A percentile compares a stretch with the other conserved stretches of the same genome.
Conservation (phyloP, 495 filamentous ascomycete genomes). For the Evansstolkia leycettana region DNA sequence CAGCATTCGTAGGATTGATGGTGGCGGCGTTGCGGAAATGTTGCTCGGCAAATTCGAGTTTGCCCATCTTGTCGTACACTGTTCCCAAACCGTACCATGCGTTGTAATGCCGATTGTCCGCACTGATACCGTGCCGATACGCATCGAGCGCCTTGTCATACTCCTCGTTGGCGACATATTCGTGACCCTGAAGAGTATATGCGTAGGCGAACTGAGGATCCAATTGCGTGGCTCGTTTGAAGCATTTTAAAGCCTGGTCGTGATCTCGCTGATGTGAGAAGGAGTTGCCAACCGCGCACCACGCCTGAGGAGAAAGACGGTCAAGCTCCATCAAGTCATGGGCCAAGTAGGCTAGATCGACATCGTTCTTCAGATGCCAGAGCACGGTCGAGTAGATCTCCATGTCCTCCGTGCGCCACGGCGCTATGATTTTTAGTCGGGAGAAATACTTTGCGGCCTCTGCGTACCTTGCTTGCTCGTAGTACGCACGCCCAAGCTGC, state of each 20-base stretch:
- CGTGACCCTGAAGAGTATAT: constrained; percentile 90
- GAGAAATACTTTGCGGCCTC: constrained; percentile 80
- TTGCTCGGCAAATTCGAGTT: constrained; percentile 76
- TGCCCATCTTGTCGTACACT: constrained; percentile 90
- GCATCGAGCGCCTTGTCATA: constrained; percentile 84
- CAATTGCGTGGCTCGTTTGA: constrained; percentile 85
- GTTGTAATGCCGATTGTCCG: constrained; percentile 86
- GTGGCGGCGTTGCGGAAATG: constrained; percentile 77
- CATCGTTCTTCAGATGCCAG: constrained; percentile 88
- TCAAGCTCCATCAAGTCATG: constrained; percentile 80
- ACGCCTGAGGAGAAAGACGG: constrained; percentile 81
- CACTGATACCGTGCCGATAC: constrained; percentile 71
- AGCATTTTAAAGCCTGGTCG: constrained; percentile 87
- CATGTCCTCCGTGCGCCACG: constrained; percentile 80
- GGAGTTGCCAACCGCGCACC: constrained; percentile 91
- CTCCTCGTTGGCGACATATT: constrained; percentile 93
- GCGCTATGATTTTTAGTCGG: constrained; percentile 60
- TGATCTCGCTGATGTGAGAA: constrained; percentile 93
- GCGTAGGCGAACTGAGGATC: constrained; percentile 89
- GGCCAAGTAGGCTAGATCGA: constrained; percentile 80
- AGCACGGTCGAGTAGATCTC: constrained; percentile 95
- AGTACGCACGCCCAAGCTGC: constrained; percentile 78
- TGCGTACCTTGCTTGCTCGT: constrained; percentile 72
- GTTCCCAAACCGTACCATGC: constrained; percentile 92
- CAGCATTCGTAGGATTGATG: constrained; percentile 86